Base-by-base conservation (phyloP, 1,284 basidiomycete genomes). In the Tilletiaria anomala region DNA sequence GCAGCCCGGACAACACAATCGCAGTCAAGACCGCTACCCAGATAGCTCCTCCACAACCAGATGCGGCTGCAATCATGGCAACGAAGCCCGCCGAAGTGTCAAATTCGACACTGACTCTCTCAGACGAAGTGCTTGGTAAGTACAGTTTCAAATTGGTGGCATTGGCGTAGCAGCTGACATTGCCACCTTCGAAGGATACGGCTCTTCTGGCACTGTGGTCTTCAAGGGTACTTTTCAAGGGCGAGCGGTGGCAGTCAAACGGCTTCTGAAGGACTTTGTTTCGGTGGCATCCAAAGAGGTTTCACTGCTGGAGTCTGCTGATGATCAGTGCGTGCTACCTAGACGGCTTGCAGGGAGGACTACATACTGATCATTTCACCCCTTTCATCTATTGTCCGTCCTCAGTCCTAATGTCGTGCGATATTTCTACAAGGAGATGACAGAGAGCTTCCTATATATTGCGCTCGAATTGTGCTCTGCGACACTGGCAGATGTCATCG, bases 391-490 rank as follows among this genome's bases (percentile, higher is more conserved):
- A 3, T n/a, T 14, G 15, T 6, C 14, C 15, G 14, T 15, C 17
- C 20, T 6, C 36, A 37, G 36, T 60, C 87, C 88, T 4, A 96
- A 97, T 68, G 89, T 97, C 57, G 91, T 97, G 53, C 79, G 91
- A 48, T 68, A 97, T 69, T 97, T 88, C 69, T 97, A 88, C 70
- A 88, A 96, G 73, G 91, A 97, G 71, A 75, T 83, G 1, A 65
- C 59, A 16, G 53, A 51, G n/a, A 57, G 54, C 37, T 97, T 97
- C 73, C 75, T 97, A 8, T 96, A 91, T 69, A 96, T 97, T 47
- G 91, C 93, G 0, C 78, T 97, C 22, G 93, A 97, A 67, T 75
- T 96, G 3, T 97, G 91, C 68, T 87, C 88, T 0, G 87, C 87
- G 0, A 88, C 86, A 5, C 76, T 97, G 5, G 87, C 85, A 1